phyloP scores from a whole-genome alignment of 1,284 basidiomycete species.

The Coniophora puteana region DNA sequence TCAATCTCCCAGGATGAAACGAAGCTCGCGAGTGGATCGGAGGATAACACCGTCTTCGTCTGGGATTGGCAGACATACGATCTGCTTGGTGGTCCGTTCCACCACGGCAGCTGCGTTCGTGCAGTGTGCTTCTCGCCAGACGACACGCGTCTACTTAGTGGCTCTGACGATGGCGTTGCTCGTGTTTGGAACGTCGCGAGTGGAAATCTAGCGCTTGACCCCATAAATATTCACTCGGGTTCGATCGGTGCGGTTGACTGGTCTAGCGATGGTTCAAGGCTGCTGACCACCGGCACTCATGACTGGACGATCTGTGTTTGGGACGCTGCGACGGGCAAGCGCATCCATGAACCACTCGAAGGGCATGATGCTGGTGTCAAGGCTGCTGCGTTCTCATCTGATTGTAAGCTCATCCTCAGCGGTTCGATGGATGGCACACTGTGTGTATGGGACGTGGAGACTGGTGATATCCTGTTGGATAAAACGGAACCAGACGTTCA shows the following conservation, averaged over 20 bases:
- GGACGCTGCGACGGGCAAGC: constrained; percentile 38
- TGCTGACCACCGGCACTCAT: constrained; percentile 57
- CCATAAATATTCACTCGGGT: constrained; percentile 45
- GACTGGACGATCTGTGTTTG: constrained; percentile 63
- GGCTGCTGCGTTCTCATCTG: constrained; percentile 6
- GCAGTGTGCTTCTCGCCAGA: no score
- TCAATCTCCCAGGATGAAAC: neutral
- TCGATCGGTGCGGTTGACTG: constrained; percentile 52
- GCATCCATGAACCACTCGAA: neutral
- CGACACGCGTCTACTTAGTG: no score
- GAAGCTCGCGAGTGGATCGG: neutral
- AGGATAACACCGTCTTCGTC: neutral
- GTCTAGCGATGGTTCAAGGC: constrained; percentile 53
- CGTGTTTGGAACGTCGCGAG: neutral
- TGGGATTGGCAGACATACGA: neutral
- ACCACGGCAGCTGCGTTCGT: no score
- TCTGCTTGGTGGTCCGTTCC: neutral
- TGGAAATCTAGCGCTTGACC: neutral
- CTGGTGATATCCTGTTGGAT: neutral
- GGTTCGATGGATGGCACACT: neutral
- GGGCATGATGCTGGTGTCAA: constrained; percentile 4
- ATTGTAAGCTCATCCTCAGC: neutral
- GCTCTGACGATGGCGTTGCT: neutral
- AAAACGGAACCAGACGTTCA: no score
- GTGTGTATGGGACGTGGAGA: constrained; percentile 1